These are phyloP conservation scores for Serendipita sp. DNA, from an alignment of 1,284 basidiomycete genomes.

Conservation along the genomic window DNA sequence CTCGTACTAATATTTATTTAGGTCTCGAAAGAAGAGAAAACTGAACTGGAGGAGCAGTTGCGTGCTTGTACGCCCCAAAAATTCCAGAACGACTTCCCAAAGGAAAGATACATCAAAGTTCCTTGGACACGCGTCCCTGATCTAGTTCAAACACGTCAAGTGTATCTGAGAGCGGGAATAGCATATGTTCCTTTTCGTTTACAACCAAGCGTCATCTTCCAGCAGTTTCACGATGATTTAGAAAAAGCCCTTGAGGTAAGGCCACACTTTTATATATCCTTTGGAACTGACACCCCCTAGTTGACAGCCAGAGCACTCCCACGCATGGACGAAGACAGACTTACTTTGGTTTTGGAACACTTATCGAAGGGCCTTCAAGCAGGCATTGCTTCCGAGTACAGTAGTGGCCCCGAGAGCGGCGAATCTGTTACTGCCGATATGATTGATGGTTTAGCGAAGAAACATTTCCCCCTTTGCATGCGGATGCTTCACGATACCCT, in stretches of 20 bases:
- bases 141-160: slow-evolving; percentile 73
- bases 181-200: slow-evolving; percentile 81
- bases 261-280: not conserved
- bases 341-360: slow-evolving; percentile 84
- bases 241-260: slow-evolving; percentile 67
- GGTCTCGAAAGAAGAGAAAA: slow-evolving; percentile 51
- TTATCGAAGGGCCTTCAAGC: slow-evolving; percentile 89
- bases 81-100: slow-evolving; percentile 21
- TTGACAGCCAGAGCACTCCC: slow-evolving; percentile 79
- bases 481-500: slow-evolving; percentile 75
- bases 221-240: slow-evolving; percentile 74
- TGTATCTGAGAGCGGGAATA: slow-evolving; percentile 69
- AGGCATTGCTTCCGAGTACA: slow-evolving; percentile 78
- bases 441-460: slow-evolving; percentile 76
- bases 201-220: slow-evolving; percentile 77
- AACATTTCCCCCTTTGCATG: slow-evolving; percentile 96
- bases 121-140: slow-evolving; percentile 89
- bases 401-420: slow-evolving; percentile 35
- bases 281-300: slow-evolving; percentile 26
- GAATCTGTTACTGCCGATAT: slow-evolving; percentile 80
- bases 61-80: slow-evolving; percentile 17
- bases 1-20: slow-evolving; percentile 18
- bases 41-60: slow-evolving; percentile 37
- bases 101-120: slow-evolving; percentile 60
- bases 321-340: slow-evolving; percentile 88